A percentile compares a stretch with the other conserved stretches of the same genome.
These are phyloP conservation scores for Plasmodium sp. DNA, from an alignment of 169 alveolate genomes.

Conservation along the genomic window DNA sequence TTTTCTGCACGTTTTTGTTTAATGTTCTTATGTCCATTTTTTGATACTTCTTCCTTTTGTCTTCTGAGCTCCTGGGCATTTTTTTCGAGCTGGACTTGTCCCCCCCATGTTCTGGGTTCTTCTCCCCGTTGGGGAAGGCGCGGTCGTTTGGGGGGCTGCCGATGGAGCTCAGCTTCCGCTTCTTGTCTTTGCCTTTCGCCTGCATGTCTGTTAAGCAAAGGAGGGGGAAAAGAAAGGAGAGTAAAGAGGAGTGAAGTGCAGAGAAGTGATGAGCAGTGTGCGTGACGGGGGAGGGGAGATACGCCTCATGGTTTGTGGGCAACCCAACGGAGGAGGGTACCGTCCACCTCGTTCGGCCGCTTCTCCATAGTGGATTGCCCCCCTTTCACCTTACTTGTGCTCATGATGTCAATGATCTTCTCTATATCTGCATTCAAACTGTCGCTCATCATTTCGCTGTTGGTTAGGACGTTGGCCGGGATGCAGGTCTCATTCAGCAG, in stretches of 20 bases:
- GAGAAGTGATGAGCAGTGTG: too few species aligned
- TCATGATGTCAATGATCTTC: constrained; percentile 69
- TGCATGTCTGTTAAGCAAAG: not conserved
- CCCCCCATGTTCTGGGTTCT: not conserved
- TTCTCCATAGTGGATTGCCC: not conserved
- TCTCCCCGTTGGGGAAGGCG: not conserved
- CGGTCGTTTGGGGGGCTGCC: not conserved
- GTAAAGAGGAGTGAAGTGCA: not conserved
- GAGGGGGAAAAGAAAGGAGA: not conserved
- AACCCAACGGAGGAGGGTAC: not conserved
- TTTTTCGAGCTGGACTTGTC: constrained; percentile 4
- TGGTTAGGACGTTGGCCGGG: constrained; percentile 7
- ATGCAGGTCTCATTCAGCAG: not conserved
- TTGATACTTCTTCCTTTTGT: constrained; percentile 66
- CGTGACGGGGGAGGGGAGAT: not conserved
- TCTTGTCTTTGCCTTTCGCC: constrained; percentile 17
- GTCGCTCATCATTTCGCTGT: constrained; percentile 18
- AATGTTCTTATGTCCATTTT: constrained; percentile 60
- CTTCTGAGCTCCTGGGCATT: constrained; percentile 1
- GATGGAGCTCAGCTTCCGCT: constrained; percentile 24
- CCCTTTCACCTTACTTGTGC: constrained; percentile 21
- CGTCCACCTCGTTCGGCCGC: not conserved
- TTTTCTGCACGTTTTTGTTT: constrained; percentile 69
- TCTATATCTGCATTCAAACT: constrained; percentile 27
- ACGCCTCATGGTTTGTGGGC: too few species aligned